phyloP scores from a whole-genome alignment of 306 rosid species.

The Alnus glutinosa region DNA sequence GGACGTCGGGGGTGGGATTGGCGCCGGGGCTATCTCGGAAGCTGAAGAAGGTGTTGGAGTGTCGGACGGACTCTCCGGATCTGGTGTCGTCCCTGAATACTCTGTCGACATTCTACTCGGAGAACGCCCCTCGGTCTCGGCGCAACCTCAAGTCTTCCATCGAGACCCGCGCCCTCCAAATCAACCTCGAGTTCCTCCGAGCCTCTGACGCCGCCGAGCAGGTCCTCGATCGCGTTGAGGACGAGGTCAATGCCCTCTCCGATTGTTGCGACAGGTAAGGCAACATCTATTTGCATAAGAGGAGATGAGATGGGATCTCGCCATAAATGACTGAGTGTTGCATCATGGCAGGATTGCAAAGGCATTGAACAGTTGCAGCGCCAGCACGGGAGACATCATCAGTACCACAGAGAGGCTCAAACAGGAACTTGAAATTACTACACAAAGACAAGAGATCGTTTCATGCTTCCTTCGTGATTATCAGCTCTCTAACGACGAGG shows the following conservation, averaged over 20 bases:
- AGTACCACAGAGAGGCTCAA: constrained; percentile 90
- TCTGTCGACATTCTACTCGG: constrained; percentile 79
- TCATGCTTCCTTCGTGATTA: constrained; percentile 89
- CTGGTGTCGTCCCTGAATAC: constrained; percentile 78
- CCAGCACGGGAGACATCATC: constrained; percentile 86
- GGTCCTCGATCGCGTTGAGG: constrained; percentile 85
- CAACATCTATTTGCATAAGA: background rate
- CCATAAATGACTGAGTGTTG: constrained; percentile 12
- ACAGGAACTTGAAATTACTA: constrained; percentile 71
- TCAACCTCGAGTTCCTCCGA: constrained; percentile 69
- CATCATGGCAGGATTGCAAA: constrained; percentile 51
- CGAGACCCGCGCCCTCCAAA: constrained; percentile 80
- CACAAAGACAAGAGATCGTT: constrained; percentile 87
- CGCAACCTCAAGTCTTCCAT: constrained; percentile 91
- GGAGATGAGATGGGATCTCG: background rate
- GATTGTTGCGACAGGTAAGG: constrained; percentile 78
- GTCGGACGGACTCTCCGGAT: constrained; percentile 82
- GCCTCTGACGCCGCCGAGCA: constrained; percentile 74
- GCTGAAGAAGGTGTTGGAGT: constrained; percentile 92
- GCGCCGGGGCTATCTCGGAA: constrained; percentile 97
- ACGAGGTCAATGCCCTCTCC: constrained; percentile 63
- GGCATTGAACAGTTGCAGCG: constrained; percentile 73
- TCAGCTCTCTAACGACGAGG: constrained; percentile 90
- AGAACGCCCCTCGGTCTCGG: constrained; percentile 82
- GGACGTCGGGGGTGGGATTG: constrained; percentile 60